Evolutionary conservation across 345 rosid species (phyloP).

Genomic region (Populus davidiana): DNA sequence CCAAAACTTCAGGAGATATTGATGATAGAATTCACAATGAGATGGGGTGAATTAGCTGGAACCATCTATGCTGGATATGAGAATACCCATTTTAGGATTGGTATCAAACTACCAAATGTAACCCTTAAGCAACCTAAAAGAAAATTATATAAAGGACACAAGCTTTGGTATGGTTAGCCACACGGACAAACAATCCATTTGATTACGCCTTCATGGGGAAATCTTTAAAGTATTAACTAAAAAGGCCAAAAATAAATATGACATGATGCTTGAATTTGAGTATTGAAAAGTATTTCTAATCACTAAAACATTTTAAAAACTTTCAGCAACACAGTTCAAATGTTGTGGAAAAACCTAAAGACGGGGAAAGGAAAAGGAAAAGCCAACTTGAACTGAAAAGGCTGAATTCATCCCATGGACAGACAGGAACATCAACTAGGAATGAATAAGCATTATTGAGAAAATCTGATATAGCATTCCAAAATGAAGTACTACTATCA

Average conservation of each 20-base stretch:
- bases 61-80: background rate
- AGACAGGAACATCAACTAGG: background rate
- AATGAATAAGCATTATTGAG: background rate
- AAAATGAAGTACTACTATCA: conserved; percentile 6
- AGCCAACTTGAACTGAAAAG: background rate
- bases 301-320: background rate
- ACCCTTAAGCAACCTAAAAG: background rate
- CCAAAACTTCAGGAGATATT: background rate
- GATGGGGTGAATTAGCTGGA: background rate
- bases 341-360: background rate
- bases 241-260: background rate
- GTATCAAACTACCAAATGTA: background rate
- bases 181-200: background rate
- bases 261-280: conserved; percentile 1
- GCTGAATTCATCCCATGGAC: background rate
- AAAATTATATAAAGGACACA: background rate
- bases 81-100: background rate
- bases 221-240: background rate
- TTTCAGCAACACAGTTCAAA: background rate
- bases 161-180: background rate
- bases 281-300: background rate
- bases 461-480: background rate
- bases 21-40: background rate
- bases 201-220: background rate
- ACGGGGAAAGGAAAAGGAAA: background rate